Conservation (phyloP, 2,329 filamentous ascomycete species). For the Shiraia sp. region DNA sequence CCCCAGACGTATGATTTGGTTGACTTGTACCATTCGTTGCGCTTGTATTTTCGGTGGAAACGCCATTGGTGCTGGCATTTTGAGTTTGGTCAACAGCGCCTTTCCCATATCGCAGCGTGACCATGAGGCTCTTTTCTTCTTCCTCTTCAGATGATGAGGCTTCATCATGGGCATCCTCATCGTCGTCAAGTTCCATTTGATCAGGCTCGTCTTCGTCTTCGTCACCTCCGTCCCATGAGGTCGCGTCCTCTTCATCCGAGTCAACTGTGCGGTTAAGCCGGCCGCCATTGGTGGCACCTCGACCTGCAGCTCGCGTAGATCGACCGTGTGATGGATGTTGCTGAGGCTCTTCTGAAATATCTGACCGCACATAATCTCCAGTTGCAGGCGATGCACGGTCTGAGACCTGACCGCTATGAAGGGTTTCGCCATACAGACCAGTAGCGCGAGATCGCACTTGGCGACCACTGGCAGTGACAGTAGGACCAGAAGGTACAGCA, state of each 20-base stretch:
- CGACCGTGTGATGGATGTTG: slow-evolving; percentile 46
- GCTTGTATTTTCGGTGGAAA: background rate
- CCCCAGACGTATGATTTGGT: background rate
- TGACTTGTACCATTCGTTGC: slow-evolving; percentile 3
- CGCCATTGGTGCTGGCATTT: background rate
- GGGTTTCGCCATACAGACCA: slow-evolving; percentile 66
- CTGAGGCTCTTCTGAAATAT: slow-evolving; percentile 52
- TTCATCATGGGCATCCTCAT: slow-evolving; percentile 54
- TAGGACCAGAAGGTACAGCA: slow-evolving; percentile 66
- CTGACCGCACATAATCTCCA: slow-evolving; percentile 49
- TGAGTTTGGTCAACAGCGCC: slow-evolving; percentile 11
- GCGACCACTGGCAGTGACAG: slow-evolving; percentile 81
- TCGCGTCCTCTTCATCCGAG: slow-evolving; percentile 66
- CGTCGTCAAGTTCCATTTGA: slow-evolving; percentile 63
- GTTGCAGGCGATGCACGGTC: slow-evolving; percentile 48
- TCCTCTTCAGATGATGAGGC: slow-evolving; percentile 47
- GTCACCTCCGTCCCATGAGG: slow-evolving; percentile 71
- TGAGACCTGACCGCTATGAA: slow-evolving; percentile 58
- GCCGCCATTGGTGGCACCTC: slow-evolving; percentile 19
- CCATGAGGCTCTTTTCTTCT: slow-evolving; percentile 65
- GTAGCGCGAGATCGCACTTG: slow-evolving; percentile 70
- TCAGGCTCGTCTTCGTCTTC: slow-evolving; percentile 75
- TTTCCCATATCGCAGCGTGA: slow-evolving; percentile 62
- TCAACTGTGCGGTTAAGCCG: slow-evolving; percentile 49
- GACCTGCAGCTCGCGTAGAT: slow-evolving; percentile 42